phyloP scores from a whole-genome alignment of 257 asterid species.

The Fraxinus excelsior region DNA sequence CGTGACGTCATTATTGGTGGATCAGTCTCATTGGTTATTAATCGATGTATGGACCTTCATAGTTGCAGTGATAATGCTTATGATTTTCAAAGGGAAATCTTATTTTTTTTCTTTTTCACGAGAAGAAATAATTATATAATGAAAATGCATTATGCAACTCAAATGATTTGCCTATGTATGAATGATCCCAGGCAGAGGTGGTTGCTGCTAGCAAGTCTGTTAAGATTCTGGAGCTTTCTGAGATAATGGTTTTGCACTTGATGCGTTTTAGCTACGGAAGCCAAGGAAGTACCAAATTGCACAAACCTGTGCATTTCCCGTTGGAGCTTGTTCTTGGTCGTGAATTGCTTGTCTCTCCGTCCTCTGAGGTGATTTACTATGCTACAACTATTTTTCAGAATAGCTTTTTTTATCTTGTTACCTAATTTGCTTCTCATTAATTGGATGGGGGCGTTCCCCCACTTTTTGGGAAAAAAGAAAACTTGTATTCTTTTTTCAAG shows the following conservation, averaged over 20 bases:
- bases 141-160: slow-evolving; percentile 14
- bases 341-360: slow-evolving; percentile 65
- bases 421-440: not conserved
- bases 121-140: not conserved
- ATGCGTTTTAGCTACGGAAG: slow-evolving; percentile 88
- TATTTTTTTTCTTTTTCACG: slow-evolving; percentile 9
- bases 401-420: not conserved
- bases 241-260: slow-evolving; percentile 74
- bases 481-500: not conserved
- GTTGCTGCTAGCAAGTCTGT: slow-evolving; percentile 79
- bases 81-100: slow-evolving; percentile 17
- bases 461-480: not conserved
- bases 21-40: not conserved
- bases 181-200: slow-evolving; percentile 63
- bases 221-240: slow-evolving; percentile 68
- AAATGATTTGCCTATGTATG: slow-evolving; percentile 19
- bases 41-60: slow-evolving; percentile 19
- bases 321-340: slow-evolving; percentile 69
- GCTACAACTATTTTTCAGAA: not conserved
- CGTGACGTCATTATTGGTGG: slow-evolving; percentile 3
- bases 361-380: slow-evolving; percentile 51
- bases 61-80: slow-evolving; percentile 18
- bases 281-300: slow-evolving; percentile 74
- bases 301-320: slow-evolving; percentile 71
- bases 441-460: not conserved